Percentiles rank a stretch among this genome's conserved stretches.
Evolutionary conservation across 495 filamentous ascomycete species (phyloP).

Genomic region (Schizothecium vesticola): DNA sequence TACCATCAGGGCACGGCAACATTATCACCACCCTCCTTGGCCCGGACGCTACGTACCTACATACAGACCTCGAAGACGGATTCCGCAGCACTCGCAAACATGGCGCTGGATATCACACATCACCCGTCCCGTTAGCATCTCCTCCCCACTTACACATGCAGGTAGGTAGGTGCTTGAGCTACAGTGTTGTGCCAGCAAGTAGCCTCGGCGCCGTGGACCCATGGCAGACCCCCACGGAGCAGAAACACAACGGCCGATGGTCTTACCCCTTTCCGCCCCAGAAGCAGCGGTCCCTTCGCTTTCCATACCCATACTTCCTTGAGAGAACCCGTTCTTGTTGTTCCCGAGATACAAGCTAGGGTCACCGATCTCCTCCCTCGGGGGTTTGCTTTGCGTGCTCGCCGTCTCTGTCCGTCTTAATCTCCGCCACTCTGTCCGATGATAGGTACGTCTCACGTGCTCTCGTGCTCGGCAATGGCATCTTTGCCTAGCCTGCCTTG

Average conservation of each 20-base stretch:
- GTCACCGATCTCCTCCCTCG: background rate
- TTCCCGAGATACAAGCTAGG: background rate
- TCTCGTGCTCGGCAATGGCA: background rate
- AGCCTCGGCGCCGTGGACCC: background rate
- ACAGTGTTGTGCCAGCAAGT: background rate
- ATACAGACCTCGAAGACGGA: too few species aligned
- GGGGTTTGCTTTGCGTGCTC: background rate
- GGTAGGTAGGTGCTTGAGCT: background rate
- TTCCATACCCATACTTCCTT: background rate
- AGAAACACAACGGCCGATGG: background rate
- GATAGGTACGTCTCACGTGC: background rate
- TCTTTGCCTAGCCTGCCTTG: background rate
- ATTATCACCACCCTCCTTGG: background rate
- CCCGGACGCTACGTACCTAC: background rate
- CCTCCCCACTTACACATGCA: background rate
- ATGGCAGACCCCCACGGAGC: background rate
- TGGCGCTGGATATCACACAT: background rate
- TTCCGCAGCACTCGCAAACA: background rate
- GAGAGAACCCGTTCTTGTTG: background rate
- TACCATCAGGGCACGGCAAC: background rate
- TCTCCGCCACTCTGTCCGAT: background rate
- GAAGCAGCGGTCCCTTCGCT: background rate
- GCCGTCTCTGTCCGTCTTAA: too few species aligned
- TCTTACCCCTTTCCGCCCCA: background rate
- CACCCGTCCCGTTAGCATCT: background rate